Percentiles rank a stretch among this genome's conserved stretches.
These are phyloP conservation scores for Trichocladium antarcticum DNA, from an alignment of 495 filamentous ascomycete species.

Conservation along the genomic window DNA sequence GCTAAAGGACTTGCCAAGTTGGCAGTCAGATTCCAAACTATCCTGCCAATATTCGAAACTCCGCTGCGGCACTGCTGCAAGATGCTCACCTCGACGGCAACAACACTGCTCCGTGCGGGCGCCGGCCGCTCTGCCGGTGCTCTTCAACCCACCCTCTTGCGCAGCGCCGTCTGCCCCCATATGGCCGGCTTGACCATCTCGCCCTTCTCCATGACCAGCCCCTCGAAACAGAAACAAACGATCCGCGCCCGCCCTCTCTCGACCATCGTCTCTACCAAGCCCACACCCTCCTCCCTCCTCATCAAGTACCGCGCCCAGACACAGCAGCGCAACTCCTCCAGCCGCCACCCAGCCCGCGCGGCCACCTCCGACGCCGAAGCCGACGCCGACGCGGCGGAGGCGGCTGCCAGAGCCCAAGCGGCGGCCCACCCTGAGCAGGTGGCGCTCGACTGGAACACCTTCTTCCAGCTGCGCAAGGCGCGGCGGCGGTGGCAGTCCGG, in stretches of 20 bases:
- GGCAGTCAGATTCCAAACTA: background rate
- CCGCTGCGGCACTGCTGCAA: background rate
- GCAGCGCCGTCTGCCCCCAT: slow-evolving; percentile 21
- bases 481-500: slow-evolving; percentile 73
- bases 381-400: slow-evolving; percentile 19
- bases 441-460: slow-evolving; percentile 77
- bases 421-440: slow-evolving; percentile 19
- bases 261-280: background rate
- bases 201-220: slow-evolving; percentile 10
- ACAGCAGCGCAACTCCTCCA: slow-evolving; percentile 5
- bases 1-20: background rate
- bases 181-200: slow-evolving; percentile 14
- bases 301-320: slow-evolving; percentile 6
- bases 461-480: slow-evolving; percentile 77
- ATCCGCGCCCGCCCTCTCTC: slow-evolving; percentile 9
- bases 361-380: slow-evolving; percentile 12
- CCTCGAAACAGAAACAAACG: slow-evolving; percentile 1
- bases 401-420: slow-evolving; percentile 12
- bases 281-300: slow-evolving; percentile 8
- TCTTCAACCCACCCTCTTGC: slow-evolving; percentile 22
- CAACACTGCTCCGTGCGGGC: slow-evolving; percentile 26
- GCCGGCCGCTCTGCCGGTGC: slow-evolving; percentile 19
- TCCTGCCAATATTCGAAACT: background rate
- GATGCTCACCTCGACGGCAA: slow-evolving; percentile 26
- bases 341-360: slow-evolving; percentile 4